A percentile compares a stretch with the other conserved stretches of the same genome.
These are phyloP conservation scores for Erodium texanum DNA, from an alignment of 441 rosid species.

Conservation along the genomic window DNA sequence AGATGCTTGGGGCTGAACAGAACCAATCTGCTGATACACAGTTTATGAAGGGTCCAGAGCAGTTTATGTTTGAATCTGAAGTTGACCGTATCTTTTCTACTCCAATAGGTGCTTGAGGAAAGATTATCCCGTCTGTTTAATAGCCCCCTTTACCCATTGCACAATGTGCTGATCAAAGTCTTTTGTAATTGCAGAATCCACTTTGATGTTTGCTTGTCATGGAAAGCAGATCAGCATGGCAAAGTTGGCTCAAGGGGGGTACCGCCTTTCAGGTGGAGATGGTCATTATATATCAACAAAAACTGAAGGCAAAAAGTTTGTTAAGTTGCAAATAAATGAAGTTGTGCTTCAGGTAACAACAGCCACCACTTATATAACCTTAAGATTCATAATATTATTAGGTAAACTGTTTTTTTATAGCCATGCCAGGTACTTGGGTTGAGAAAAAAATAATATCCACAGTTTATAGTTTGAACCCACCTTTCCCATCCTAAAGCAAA, in stretches of 20 bases:
- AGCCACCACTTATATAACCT: slow-evolving; percentile 9
- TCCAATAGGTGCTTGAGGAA: slow-evolving; percentile 67
- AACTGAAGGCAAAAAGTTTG: slow-evolving; percentile 76
- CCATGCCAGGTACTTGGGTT: neutral
- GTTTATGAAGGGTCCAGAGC: slow-evolving; percentile 71
- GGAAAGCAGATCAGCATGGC: slow-evolving; percentile 83
- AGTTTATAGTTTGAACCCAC: neutral
- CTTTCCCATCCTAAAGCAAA: slow-evolving; percentile 1
- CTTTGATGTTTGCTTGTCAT: slow-evolving; percentile 82
- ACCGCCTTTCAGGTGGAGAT: slow-evolving; percentile 46
- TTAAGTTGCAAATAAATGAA: slow-evolving; percentile 79
- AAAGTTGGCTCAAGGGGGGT: slow-evolving; percentile 69
- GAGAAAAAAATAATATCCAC: neutral
- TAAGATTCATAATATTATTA: neutral
- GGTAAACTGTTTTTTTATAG: neutral
- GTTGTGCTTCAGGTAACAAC: slow-evolving; percentile 76
- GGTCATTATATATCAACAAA: slow-evolving; percentile 83
- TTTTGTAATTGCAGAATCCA: slow-evolving; percentile 59
- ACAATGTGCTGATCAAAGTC: slow-evolving; percentile 29
- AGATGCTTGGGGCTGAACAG: slow-evolving; percentile 57
- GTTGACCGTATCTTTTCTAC: slow-evolving; percentile 91
- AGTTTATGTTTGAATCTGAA: slow-evolving; percentile 88
- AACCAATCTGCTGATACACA: slow-evolving; percentile 48
- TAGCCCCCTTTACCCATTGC: slow-evolving; percentile 10
- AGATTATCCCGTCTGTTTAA: slow-evolving; percentile 18